Conservation (phyloP, 345 rosid species). For the Carallia brachiata region DNA sequence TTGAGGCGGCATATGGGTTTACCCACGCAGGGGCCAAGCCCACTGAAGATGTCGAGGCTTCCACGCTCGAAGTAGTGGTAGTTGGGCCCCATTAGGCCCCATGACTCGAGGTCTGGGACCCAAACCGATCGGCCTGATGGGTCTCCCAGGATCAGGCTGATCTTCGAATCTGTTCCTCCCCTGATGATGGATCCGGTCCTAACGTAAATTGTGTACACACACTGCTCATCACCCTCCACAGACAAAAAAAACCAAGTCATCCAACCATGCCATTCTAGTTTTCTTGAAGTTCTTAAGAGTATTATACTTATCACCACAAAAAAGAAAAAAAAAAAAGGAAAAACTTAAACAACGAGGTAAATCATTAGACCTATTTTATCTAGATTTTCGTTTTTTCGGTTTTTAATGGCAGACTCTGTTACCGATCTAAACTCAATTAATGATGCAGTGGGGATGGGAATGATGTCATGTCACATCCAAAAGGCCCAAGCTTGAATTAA, state of each 20-base stretch:
- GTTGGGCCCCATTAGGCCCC: slow-evolving; percentile 42
- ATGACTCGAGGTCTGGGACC: slow-evolving; percentile 24
- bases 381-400: too few relatives aligned
- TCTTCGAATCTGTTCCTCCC: slow-evolving; percentile 44
- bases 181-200: slow-evolving; percentile 35
- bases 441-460: too few relatives aligned
- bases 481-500: too few relatives aligned
- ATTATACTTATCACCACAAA: too few relatives aligned
- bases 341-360: too few relatives aligned
- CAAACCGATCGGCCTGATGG: slow-evolving; percentile 21
- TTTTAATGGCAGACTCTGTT: too few relatives aligned
- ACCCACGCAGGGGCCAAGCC: slow-evolving; percentile 34
- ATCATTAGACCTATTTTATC: too few relatives aligned
- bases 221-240: not conserved
- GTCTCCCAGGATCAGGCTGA: slow-evolving; percentile 31
- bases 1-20: slow-evolving; percentile 41
- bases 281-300: too few relatives aligned
- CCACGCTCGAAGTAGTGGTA: slow-evolving; percentile 42
- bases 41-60: slow-evolving; percentile 41
- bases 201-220: slow-evolving; percentile 41
- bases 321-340: too few relatives aligned
- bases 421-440: too few relatives aligned
- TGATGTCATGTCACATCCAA: too few relatives aligned
- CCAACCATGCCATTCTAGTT: not conserved
- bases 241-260: not conserved